phyloP scores from a whole-genome alignment of 768 basidiomycete genomes.

The Mycena haematopus region DNA sequence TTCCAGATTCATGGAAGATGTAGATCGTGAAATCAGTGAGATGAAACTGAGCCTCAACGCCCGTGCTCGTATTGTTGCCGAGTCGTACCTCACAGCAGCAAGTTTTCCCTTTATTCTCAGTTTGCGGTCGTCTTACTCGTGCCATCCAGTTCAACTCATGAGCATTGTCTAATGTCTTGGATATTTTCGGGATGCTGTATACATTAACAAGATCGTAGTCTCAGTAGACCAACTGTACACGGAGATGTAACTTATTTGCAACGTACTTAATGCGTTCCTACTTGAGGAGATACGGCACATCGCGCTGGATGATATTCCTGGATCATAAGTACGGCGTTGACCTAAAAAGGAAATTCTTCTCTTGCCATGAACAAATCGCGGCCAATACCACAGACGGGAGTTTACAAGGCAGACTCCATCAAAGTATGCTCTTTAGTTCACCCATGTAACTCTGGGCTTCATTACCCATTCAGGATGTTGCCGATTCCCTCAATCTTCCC shows the following conservation, averaged over 20 bases:
- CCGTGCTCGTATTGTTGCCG: conserved; percentile 95
- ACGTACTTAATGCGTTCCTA: conserved; percentile 3
- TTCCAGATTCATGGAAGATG: conserved; percentile 96
- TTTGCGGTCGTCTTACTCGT: conserved; percentile 11
- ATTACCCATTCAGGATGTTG: conserved; percentile 71
- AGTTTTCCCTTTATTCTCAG: conserved; percentile 36
- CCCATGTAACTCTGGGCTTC: conserved; percentile 16
- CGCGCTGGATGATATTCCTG: too few species aligned
- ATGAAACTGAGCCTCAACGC: conserved; percentile 98
- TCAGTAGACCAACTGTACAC: conserved; percentile 24
- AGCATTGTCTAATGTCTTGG: conserved; percentile 19
- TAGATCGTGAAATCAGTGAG: conserved; percentile 98
- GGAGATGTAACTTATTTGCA: conserved; percentile 28
- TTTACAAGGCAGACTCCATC: conserved; percentile 68
- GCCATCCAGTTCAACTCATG: conserved; percentile 46
- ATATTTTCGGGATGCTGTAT: conserved; percentile 19
- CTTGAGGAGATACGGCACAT: not conserved
- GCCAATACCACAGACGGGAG: conserved; percentile 51
- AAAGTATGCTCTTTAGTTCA: conserved; percentile 50
- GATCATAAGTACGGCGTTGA: not conserved
- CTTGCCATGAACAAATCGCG: conserved; percentile 23
- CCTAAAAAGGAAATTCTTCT: conserved; percentile 2
- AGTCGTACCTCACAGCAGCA: conserved; percentile 93
- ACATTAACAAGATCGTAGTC: conserved; percentile 14
- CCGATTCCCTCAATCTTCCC: conserved; percentile 83